Evolutionary conservation across 2,329 filamentous ascomycete species (phyloP).

Genomic region (Arthrinium phaeospermum): DNA sequence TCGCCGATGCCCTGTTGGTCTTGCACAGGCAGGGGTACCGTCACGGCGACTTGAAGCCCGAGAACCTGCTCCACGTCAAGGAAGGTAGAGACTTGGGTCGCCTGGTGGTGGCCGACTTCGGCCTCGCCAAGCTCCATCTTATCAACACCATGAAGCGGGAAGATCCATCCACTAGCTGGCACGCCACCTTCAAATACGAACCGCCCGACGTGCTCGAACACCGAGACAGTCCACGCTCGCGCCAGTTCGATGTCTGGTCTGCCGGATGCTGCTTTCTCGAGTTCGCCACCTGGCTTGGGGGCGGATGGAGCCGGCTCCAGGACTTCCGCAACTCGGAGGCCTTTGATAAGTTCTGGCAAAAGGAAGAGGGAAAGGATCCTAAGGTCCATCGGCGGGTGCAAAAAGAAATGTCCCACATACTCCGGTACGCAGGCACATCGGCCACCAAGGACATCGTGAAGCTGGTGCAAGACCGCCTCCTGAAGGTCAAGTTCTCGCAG

Average conservation of each 20-base stretch:
- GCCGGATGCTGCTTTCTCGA: conserved; percentile 26
- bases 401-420: not conserved
- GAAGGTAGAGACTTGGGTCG: not conserved
- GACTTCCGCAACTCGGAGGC: accelerated
- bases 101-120: conserved; percentile 29
- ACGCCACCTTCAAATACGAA: conserved; percentile 20
- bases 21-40: not conserved
- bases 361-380: not conserved
- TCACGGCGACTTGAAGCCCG: conserved; percentile 30
- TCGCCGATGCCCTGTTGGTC: not conserved
- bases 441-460: not conserved
- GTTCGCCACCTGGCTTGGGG: conserved; percentile 24
- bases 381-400: not conserved
- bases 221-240: conserved; percentile 13
- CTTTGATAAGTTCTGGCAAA: not conserved
- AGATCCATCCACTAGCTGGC: conserved; percentile 6
- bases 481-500: not conserved
- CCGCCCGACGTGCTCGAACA: conserved; percentile 22
- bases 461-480: not conserved
- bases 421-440: not conserved
- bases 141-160: not conserved
- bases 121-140: conserved; percentile 26
- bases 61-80: conserved; percentile 26
- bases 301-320: conserved; percentile 5
- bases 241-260: conserved; percentile 29